A percentile compares a stretch with the other conserved stretches of the same genome.
Evolutionary conservation across 768 basidiomycete species (phyloP).

Genomic region (Pholiota microspora): DNA sequence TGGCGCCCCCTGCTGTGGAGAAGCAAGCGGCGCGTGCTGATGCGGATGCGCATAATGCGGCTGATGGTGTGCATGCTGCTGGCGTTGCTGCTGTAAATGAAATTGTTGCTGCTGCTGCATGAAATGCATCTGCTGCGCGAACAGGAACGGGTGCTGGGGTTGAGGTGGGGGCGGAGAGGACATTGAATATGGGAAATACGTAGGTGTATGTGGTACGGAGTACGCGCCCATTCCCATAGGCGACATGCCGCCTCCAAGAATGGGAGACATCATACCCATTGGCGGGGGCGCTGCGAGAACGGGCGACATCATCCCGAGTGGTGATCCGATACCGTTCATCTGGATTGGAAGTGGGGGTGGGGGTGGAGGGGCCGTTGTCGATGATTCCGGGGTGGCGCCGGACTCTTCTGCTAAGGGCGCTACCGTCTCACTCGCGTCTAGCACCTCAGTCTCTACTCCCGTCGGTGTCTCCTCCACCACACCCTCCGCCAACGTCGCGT

Average conservation of each 20-base stretch:
- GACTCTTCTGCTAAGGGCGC: too few relatives aligned
- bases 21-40: too few relatives aligned
- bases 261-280: neutral
- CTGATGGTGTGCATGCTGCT: neutral
- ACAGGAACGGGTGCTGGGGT: neutral
- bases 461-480: neutral
- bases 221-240: neutral
- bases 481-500: neutral
- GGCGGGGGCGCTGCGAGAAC: neutral
- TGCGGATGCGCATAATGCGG: neutral
- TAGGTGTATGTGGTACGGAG: neutral
- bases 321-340: neutral
- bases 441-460: neutral
- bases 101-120: conserved; percentile 1
- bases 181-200: neutral
- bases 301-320: neutral
- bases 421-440: too few relatives aligned
- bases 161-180: neutral
- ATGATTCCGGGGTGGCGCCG: neutral
- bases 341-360: neutral
- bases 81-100: neutral
- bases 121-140: neutral
- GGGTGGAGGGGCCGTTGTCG: neutral
- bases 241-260: neutral
- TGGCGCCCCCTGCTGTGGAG: conserved; percentile 13